These are phyloP conservation scores for Elymus sibiricus DNA, from an alignment of 176 grass and related monocot genomes.

Conservation along the genomic window DNA sequence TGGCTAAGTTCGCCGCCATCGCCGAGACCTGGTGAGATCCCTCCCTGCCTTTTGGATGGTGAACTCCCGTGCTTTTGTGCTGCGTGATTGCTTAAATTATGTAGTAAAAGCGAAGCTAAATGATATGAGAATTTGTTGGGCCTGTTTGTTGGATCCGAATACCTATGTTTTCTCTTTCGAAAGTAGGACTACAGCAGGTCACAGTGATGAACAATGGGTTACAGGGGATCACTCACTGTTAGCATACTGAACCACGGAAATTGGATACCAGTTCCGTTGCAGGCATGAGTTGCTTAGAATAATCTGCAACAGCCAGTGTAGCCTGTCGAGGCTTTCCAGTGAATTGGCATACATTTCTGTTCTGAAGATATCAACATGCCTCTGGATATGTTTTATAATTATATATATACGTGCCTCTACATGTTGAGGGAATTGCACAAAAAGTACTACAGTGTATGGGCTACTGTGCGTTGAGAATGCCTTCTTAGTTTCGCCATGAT, in stretches of 20 bases:
- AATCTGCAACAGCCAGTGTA: background rate
- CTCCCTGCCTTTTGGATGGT: background rate
- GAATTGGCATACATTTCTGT: background rate
- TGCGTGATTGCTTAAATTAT: background rate
- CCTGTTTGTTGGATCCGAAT: background rate
- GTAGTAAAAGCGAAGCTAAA: background rate
- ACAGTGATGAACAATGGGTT: background rate
- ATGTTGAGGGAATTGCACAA: background rate
- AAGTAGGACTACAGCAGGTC: background rate
- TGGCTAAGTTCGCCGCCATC: slow-evolving; percentile 80
- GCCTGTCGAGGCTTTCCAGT: background rate
- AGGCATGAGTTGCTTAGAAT: background rate
- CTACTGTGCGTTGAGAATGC: background rate
- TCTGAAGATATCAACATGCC: background rate
- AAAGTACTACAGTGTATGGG: background rate
- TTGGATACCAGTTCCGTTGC: background rate
- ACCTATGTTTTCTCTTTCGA: background rate
- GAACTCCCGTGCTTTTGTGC: background rate
- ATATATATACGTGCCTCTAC: background rate
- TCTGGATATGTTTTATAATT: background rate
- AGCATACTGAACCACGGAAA: background rate
- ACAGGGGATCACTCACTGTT: background rate
- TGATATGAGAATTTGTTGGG: background rate
- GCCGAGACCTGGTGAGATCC: slow-evolving; percentile 77
- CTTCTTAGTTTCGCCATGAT: background rate